Conservation (phyloP, 2,329 filamentous ascomycete genomes). For the Eurotiales sp. region DNA sequence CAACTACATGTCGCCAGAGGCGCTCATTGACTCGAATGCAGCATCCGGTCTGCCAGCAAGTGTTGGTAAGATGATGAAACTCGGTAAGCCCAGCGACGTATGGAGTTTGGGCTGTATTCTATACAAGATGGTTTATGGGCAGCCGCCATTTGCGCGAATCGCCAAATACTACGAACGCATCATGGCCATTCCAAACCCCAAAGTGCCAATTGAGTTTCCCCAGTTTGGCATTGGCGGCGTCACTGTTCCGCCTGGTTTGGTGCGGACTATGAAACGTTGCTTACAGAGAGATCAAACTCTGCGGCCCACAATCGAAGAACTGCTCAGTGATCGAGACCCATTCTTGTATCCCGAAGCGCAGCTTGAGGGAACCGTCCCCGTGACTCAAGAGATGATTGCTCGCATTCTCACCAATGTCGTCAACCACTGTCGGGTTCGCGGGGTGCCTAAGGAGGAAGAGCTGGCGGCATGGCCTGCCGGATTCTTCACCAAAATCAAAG, state of each 20-base stretch:
- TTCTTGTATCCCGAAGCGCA: constrained; percentile 57
- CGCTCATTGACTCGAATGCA: constrained; percentile 80
- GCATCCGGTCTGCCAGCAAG: constrained; percentile 47
- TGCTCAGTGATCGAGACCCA: constrained; percentile 53
- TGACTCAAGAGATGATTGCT: constrained; percentile 56
- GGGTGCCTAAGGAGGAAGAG: constrained; percentile 56
- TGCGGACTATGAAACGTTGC: constrained; percentile 55
- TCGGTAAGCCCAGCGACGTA: constrained; percentile 92
- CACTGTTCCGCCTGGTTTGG: constrained; percentile 52
- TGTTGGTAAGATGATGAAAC: constrained; percentile 75
- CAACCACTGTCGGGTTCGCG: constrained; percentile 55
- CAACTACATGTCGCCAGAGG: constrained; percentile 98
- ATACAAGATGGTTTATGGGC: constrained; percentile 97
- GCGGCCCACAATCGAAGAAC: constrained; percentile 55
- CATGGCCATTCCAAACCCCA: constrained; percentile 49
- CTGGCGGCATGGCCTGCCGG: constrained; percentile 46
- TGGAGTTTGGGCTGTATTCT: constrained; percentile 96
- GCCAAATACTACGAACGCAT: constrained; percentile 81
- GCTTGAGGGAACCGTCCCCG: constrained; percentile 44
- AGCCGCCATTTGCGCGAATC: constrained; percentile 92
- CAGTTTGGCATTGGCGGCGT: constrained; percentile 45
- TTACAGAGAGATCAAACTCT: constrained; percentile 56
- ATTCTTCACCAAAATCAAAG: constrained; percentile 47
- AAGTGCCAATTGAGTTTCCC: constrained; percentile 47
- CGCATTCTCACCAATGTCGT: constrained; percentile 59